Base-by-base conservation (phyloP, 2,329 filamentous ascomycete genomes). In the Claviceps pazoutovae region DNA sequence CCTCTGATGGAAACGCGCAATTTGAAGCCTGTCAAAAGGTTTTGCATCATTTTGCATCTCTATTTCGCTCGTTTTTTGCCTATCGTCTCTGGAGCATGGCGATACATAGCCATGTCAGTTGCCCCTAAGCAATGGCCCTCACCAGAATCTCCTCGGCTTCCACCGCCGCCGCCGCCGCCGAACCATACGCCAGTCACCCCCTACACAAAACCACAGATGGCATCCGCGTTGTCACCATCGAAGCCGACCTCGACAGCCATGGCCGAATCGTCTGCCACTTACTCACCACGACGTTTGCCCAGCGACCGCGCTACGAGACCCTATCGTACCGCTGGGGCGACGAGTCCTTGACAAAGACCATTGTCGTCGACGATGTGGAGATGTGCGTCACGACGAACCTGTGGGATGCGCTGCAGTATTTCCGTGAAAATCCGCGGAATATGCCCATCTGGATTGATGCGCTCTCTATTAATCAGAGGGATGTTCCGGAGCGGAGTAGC, bases 321-420 rank as follows among this genome's bases (percentile, higher is more conserved):
- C 50, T 59, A 1, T 58, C 56, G 3, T 59, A 59, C 50, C 51
- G 53, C 11, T 59, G 57, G 57, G 56, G 57, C 17, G 55, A 58
- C 37, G 51, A 54, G 14, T 26, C 49, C 2, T 13, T 34, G 21
- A 51, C 39, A 19, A 52, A 51, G 19, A 34, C 14, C 14, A 55
- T 58, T 21, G 34, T 57, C 38, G 50, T 55, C 19, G 49, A 54
- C 34, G 53, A 43, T n/a, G 47, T 54, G 17, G 37, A 38, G 8
- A 30, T 52, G 17, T 2, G n/a, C 41, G 54, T 58, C 26, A 59
- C 54, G 13, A 36, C 38, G 23, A 58, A 58, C 41, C 51, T 58
- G 19, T 54, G 39, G 14, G 41, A 43, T 11, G 57, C 55, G 14
- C 51, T 59, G 34, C 47, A 50, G 37, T 49, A 53, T 19, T 51